Base-by-base conservation (phyloP, 495 filamentous ascomycete genomes). In the Diplogelasinospora grovesii region DNA sequence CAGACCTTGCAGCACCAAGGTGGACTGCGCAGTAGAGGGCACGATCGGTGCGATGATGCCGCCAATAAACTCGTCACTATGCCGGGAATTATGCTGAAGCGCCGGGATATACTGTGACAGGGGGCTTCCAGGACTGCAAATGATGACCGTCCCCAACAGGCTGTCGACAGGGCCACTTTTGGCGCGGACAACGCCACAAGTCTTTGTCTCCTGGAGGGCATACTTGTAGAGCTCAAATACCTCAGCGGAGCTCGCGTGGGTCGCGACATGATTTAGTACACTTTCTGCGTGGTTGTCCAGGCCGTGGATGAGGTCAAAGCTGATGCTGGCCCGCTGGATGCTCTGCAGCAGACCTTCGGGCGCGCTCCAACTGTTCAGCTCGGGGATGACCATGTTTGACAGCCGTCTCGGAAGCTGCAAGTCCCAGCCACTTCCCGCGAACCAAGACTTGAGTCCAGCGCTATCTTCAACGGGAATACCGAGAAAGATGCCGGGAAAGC, bases 41-140 rank as follows among this genome's bases (percentile, higher is more conserved):
- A 90, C 83, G 4, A 92, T 75, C 0, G 86, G 86, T 7, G 83
- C 85, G 5, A 89, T 81, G 36, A 95, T 85, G 16, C 86, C 89
- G 13, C 85, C 86, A n/a, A 68, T 54, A 10, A 73, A 57, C 39
- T 75, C 65, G 32, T 68, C 69, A 2, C 61, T 58, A 5, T 16
- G 13, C 13, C 14, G 4, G n/a, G 22, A 24, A n/a, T 53, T 39
- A 27, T 71, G 66, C 39, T 66, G 65, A 48, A 93, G 65, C 0
- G 75, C 67, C 2, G 88, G 86, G 41, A 93, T 75, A 54, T 78
- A 82, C 15, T 76, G 76, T 3, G 83, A 77, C 26, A 93, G 62
- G 9, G 55, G 60, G 8, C 84, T 83, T 30, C 76, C 75, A 19
- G 72, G 71, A 49, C 80, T 83, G 57, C 86, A 89, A 14, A 93